Evolutionary conservation across 2,329 filamentous ascomycete genomes (phyloP), one percentile per base, ranked within the genome.

Genomic region (Fusarium sulawesiense): DNA sequence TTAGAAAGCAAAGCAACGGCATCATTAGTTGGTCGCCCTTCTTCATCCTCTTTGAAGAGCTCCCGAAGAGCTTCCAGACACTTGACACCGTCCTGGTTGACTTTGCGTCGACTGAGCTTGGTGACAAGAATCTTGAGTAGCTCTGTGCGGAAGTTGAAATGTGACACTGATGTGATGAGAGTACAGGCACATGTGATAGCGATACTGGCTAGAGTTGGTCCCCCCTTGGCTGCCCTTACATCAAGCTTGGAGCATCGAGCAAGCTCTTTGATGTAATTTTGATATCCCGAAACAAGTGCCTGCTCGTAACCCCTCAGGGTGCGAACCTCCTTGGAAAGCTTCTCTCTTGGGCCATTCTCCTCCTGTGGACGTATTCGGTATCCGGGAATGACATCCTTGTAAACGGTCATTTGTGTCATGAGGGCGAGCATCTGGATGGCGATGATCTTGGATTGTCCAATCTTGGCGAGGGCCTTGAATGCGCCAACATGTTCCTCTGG

Each of bases 111-210:
- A 75, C 93, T 94, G 37, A 99, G 85, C 78, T 96, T 96, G 72
- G 90, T 89, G 23, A 97, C 90, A 16, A 99, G 78, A 61, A 98
- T 95, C 80, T 93, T 93, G 66, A 99, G 83, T 56, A 99, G 84
- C 56, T 99, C 95, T 50, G 86, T 87, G 42, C 96, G 91, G 80
- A 97, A 98, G 84, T 99, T 99, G 88, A 99, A 99, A 82, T 99
- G 97, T 6, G 96, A 93, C 1, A 98, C 94, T 3, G 91, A 86
- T 21, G 88, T 88, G 42, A 98, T 81, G 18, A 99, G 86, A 30
- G 88, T 92, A 80, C 94, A 97, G 3, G 92, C 91, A 78, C 96
- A 99, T 45, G 89, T 91, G 60, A 97, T 91, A 6, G 96, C 95
- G 27, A 97, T 87, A 55, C 86, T 91, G 9, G 90, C 88, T 25